Evolutionary conservation across 768 basidiomycete species (phyloP).

Genomic region (Amanita subjunquillea): DNA sequence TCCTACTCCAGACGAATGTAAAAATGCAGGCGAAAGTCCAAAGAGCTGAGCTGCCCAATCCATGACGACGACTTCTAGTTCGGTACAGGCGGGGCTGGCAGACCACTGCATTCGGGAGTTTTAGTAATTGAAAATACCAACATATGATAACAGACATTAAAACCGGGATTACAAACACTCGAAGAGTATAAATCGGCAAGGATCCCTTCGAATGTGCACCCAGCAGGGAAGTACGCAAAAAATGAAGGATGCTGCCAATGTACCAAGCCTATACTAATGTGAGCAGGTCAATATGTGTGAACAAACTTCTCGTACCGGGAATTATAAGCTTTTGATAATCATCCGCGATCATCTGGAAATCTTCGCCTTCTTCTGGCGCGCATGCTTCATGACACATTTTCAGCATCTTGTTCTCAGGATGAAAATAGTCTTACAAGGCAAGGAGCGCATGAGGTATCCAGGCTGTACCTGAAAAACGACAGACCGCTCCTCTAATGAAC

Average conservation of each 20-base stretch:
- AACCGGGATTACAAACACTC: conserved; percentile 74
- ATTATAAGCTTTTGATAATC: conserved; percentile 77
- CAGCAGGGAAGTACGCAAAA: conserved; percentile 81
- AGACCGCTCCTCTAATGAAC: conserved; percentile 49
- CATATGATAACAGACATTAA: conserved; percentile 48
- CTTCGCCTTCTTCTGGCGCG: conserved; percentile 52
- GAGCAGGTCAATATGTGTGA: neutral
- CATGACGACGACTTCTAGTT: conserved; percentile 79
- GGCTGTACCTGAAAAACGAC: conserved; percentile 74
- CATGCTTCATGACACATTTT: neutral
- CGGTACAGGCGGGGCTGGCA: conserved; percentile 83
- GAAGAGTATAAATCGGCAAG: conserved; percentile 77
- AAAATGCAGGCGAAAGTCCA: conserved; percentile 57
- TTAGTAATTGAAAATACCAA: neutral
- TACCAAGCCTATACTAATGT: conserved; percentile 46
- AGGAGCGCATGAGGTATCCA: conserved; percentile 62
- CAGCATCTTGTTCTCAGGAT: neutral
- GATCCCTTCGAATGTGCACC: conserved; percentile 73
- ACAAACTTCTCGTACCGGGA: conserved; percentile 40
- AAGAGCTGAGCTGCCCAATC: conserved; percentile 87
- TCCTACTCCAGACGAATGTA: conserved; percentile 55
- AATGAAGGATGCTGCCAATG: conserved; percentile 92
- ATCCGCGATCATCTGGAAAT: conserved; percentile 58
- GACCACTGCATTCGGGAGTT: conserved; percentile 50
- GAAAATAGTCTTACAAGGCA: conserved; percentile 41